Conservation (phyloP, 2,329 filamentous ascomycete genomes). For the Talaromyces sp. region DNA sequence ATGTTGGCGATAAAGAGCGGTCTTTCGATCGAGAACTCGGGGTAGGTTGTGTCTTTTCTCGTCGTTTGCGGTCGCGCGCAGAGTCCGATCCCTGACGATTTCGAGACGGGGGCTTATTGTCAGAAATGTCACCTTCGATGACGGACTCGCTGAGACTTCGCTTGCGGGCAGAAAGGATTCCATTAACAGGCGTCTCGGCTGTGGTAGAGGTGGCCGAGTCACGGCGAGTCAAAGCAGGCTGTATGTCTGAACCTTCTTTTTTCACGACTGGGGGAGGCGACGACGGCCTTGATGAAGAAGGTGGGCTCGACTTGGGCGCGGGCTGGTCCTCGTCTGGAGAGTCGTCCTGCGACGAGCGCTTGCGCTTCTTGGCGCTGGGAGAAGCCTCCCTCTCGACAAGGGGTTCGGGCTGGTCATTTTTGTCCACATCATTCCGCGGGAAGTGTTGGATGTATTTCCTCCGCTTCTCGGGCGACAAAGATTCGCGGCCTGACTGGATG, state of each 20-base stretch:
- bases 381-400: neutral
- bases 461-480: conserved; percentile 42
- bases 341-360: conserved; percentile 16
- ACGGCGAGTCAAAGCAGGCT: conserved; percentile 17
- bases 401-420: conserved; percentile 9
- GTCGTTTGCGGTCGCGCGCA: conserved; percentile 20
- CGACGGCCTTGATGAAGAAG: conserved; percentile 24
- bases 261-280: conserved; percentile 28
- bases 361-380: conserved; percentile 9
- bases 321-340: conserved; percentile 17
- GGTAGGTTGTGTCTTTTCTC: conserved; percentile 17
- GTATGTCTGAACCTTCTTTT: conserved; percentile 30
- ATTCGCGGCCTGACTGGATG: conserved; percentile 42
- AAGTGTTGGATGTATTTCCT: conserved; percentile 36
- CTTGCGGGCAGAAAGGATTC: conserved; percentile 24
- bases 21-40: conserved; percentile 22
- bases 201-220: conserved; percentile 16
- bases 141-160: conserved; percentile 33
- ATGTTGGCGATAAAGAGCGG: conserved; percentile 31
- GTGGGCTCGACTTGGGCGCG: conserved; percentile 13
- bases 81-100: conserved; percentile 4
- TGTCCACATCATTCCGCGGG: conserved; percentile 25
- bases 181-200: conserved; percentile 9
- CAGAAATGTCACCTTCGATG: conserved; percentile 23
- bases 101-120: conserved; percentile 14